phyloP scores from a whole-genome alignment of 164 flowering plant genomes.

The Paratinospora sagittata region DNA sequence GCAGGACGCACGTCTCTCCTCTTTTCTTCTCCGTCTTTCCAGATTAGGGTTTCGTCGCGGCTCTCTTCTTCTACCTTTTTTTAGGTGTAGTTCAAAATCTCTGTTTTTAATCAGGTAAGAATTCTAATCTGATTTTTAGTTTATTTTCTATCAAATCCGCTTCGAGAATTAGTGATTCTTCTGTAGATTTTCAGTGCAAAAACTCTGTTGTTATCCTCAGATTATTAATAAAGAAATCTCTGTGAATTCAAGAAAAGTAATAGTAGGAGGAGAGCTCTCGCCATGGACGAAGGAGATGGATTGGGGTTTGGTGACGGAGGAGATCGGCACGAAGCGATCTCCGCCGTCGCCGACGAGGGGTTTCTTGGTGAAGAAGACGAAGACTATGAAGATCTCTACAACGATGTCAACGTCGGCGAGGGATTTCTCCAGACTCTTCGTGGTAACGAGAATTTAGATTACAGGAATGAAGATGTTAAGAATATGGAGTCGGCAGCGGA shows the following conservation, averaged over 20 bases:
- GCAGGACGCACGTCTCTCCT: background rate
- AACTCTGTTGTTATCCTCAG: too few species aligned
- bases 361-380: constrained; percentile 24
- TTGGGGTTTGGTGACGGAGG: constrained; percentile 55
- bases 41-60: background rate
- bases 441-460: constrained; percentile 45
- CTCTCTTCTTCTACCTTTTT: background rate
- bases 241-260: too few species aligned
- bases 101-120: too few species aligned
- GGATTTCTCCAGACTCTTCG: constrained; percentile 55
- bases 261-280: too few species aligned
- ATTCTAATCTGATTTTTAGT: too few species aligned
- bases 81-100: too few species aligned
- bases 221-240: too few species aligned
- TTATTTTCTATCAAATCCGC: too few species aligned
- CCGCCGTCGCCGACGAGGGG: constrained; percentile 71
- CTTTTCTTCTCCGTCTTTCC: background rate
- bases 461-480: constrained; percentile 23
- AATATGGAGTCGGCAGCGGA: constrained; percentile 13
- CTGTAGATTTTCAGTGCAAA: too few species aligned
- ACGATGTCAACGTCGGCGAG: constrained; percentile 85
- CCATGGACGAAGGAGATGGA: constrained; percentile 22
- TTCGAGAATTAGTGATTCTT: too few species aligned
- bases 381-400: constrained; percentile 85
- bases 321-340: constrained; percentile 65